Evolutionary conservation across 257 asterid species (phyloP), one percentile per base, ranked within the genome.

Genomic region (Rauvolfia tetraphylla): DNA sequence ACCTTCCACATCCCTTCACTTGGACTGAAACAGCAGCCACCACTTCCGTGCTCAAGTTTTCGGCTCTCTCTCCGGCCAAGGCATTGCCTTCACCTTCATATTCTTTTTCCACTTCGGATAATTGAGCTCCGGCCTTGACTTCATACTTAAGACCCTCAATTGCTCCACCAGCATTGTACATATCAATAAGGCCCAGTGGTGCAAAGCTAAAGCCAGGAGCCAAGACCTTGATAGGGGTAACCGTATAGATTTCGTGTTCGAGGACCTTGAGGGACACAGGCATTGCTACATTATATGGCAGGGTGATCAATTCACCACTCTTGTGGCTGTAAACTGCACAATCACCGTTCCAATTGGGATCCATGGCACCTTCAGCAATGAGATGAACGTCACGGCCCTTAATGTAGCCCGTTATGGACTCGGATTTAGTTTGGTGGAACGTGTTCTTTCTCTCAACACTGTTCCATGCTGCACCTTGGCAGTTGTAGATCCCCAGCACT

Each of bases 401-500:
- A 4, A 91, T 33, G 77, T 90, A 85, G 57, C 98, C 92, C 0
- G 96, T 85, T 71, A 91, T 75, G 0, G 90, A 82, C 22, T 88
- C 97, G 0, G 92, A 73, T 34, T 78, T 82, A 0, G 97, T 89
- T 44, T 85, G 82, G 84, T 90, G 98, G 87, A 89, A 88, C 4
- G 91, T 91, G 82, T 86, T 90, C 91, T 88, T 91, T 82, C 92
- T 86, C 86, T 89, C 97, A 53, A 75, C 72, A 25, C 79, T 81
- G 59, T 85, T 91, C 98, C 98, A 91, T 18, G 98, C 94, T 68
- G 98, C 98, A 48, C 97, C 98, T 72, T 91, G 98, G 77, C 97
- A 93, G 79, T 93, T 93, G 90, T 91, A 93, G n/a, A 91, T 91
- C 27, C 97, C 98, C 31, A 93, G 81, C 3, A 91, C 90, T 72